Evolutionary conservation across 768 basidiomycete species (phyloP).

Genomic region (Dioszegia hungarica): DNA sequence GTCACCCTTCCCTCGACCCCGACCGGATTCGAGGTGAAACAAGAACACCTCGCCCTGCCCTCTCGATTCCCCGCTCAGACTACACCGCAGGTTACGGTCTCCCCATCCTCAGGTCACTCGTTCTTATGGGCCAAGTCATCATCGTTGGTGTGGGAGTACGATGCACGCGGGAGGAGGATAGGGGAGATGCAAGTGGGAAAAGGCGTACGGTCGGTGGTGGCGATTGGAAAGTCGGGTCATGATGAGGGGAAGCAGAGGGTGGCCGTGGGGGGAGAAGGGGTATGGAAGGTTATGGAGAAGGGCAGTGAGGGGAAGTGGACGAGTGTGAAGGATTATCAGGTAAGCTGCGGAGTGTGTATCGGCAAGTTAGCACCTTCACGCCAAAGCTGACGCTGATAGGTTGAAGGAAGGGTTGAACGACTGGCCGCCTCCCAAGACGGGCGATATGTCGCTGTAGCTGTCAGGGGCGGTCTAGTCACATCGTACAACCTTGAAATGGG

Average conservation of each 20-base stretch:
- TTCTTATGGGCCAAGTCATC: conserved; percentile 1
- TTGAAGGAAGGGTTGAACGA: too few relatives aligned
- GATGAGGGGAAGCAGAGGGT: neutral
- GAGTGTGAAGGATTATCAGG: neutral
- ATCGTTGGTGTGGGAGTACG: conserved; percentile 25
- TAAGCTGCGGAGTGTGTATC: too few relatives aligned
- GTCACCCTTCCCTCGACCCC: conserved; percentile 11
- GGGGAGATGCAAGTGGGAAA: conserved; percentile 13
- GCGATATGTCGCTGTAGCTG: too few relatives aligned
- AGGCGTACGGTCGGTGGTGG: neutral
- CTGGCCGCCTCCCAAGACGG: too few relatives aligned
- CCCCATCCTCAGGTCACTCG: conserved; percentile 6
- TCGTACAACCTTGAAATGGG: neutral
- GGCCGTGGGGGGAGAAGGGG: neutral
- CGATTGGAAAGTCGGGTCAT: conserved; percentile 1
- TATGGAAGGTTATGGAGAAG: conserved; percentile 12
- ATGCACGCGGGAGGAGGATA: conserved; percentile 13
- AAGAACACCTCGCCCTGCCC: conserved; percentile 15
- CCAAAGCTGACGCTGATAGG: too few relatives aligned
- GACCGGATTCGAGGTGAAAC: neutral
- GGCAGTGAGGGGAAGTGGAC: conserved; percentile 16
- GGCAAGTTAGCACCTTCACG: too few relatives aligned
- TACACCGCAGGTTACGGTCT: conserved; percentile 3
- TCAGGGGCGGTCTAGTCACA: too few relatives aligned
- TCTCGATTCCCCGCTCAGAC: conserved; percentile 17